phyloP scores from a whole-genome alignment of 2,329 filamentous ascomycete species.

The Pyrenophora seminiperda region DNA sequence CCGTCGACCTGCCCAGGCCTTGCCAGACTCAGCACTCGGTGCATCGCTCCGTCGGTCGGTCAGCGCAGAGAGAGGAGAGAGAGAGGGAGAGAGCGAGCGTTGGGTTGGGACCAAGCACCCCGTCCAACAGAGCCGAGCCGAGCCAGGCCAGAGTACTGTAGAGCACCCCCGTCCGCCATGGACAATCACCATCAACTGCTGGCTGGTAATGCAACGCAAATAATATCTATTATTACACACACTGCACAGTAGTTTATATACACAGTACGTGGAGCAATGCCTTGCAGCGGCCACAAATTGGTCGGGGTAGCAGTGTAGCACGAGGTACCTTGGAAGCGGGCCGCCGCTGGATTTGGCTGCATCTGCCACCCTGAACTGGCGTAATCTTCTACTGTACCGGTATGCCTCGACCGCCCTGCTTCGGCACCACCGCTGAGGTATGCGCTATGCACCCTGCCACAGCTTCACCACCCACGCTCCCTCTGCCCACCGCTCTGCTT shows the following conservation, averaged over 20 bases:
- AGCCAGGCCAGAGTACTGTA: too few relatives aligned
- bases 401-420: constrained; percentile 46
- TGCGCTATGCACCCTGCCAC: constrained; percentile 42
- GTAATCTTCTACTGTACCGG: constrained; percentile 42
- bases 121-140: too few relatives aligned
- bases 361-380: constrained; percentile 37
- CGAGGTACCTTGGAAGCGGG: constrained; percentile 40
- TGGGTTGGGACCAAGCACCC: too few relatives aligned
- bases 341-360: constrained; percentile 37
- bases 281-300: constrained; percentile 38
- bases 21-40: constrained; percentile 33
- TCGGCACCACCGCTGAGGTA: constrained; percentile 40
- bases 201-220: constrained; percentile 24
- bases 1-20: constrained; percentile 31
- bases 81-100: too few relatives aligned
- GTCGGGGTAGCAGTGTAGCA: constrained; percentile 39
- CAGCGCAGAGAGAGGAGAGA: too few relatives aligned
- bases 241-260: too few relatives aligned
- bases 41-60: constrained; percentile 22
- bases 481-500: constrained; percentile 11
- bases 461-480: constrained; percentile 33
- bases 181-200: too few relatives aligned
- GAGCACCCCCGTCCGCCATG: too few relatives aligned
- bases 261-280: constrained; percentile 33
- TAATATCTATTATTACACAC: too few relatives aligned